Evolutionary conservation across 208 protist species (phyloP), one percentile per base, ranked within the genome.

Genomic region (Leishmania amazonensis): DNA sequence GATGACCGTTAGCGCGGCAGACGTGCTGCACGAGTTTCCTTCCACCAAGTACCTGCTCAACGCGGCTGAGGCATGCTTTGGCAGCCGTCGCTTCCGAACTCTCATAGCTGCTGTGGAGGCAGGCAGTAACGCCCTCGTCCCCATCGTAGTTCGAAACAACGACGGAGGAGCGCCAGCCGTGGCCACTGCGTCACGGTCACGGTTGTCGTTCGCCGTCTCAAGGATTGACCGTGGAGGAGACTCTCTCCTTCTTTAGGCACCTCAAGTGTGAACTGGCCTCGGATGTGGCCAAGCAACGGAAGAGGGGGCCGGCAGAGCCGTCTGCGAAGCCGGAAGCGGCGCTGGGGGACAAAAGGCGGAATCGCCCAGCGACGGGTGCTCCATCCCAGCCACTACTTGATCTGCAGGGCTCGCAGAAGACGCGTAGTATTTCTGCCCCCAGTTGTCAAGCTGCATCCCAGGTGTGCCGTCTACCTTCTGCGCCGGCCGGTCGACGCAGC

Each of bases 191-290:
- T 49, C 75, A 24, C 35, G 8, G 38, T 58, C 57, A 35, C 75
- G 35, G 51, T 40, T 40, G 73, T 45, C 49, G 75, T 31, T 17
- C 35, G 40, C 6, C 35, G 40, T 58, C 47, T 21, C 47, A 42
- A 64, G 51, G n/a, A 8, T 65, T 86, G 28, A 80, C 83, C 35
- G 7, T 86, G 21, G 78, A 75, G 28, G 83, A 86, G 73, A 75
- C 78, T 2, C 70, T 81, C 9, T 53, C 64, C 15, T 81, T 64
- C 53, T 8, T 82, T 11, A 72, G 79, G 31, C 54, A 65, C 42
- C 73, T 86, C 24, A 86, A 80, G 60, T 65, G 35, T 54, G 75
- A 58, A 9, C 38, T 60, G 8, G n/a, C 75, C 0, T 54, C 83
- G 40, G 54, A 57, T 47, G 28, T 68, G 5, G 38, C 71, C 35